Evolutionary conservation across 495 filamentous ascomycete genomes (phyloP).

Genomic region (Penicillium waksmanii): DNA sequence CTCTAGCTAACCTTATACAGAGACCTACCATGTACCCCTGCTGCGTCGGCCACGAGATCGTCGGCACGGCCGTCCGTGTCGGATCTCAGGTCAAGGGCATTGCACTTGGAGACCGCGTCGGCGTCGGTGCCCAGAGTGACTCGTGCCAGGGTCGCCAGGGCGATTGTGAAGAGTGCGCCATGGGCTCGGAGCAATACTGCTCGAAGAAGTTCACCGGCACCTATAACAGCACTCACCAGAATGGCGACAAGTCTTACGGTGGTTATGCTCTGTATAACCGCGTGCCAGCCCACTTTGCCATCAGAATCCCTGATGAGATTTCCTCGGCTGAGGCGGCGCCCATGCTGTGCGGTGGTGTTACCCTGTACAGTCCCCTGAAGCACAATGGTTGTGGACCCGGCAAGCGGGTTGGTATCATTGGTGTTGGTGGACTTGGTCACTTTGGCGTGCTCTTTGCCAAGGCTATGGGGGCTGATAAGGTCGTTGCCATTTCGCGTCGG

Average conservation of each 20-base stretch:
- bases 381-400: constrained; percentile 77
- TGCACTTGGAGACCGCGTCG: constrained; percentile 84
- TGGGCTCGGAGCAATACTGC: constrained; percentile 71
- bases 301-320: constrained; percentile 77
- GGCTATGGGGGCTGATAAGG: constrained; percentile 74
- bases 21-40: constrained; percentile 66
- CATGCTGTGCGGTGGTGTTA: constrained; percentile 85
- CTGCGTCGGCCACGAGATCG: constrained; percentile 84
- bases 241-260: constrained; percentile 65
- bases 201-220: constrained; percentile 53
- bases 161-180: constrained; percentile 71
- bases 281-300: constrained; percentile 69
- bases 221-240: constrained; percentile 45
- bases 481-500: constrained; percentile 78
- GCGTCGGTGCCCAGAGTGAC: constrained; percentile 80
- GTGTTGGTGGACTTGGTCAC: constrained; percentile 81
- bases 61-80: constrained; percentile 75
- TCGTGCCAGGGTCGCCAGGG: constrained; percentile 64
- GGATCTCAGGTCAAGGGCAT: constrained; percentile 67
- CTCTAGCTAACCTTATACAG: constrained; percentile 23
- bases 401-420: constrained; percentile 81
- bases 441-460: constrained; percentile 63
- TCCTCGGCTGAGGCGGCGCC: constrained; percentile 67
- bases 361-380: constrained; percentile 74
- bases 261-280: constrained; percentile 77